A percentile compares a stretch with the other conserved stretches of the same genome.
Evolutionary conservation across 257 asterid species (phyloP).

Genomic region (Agastache rugosa): DNA sequence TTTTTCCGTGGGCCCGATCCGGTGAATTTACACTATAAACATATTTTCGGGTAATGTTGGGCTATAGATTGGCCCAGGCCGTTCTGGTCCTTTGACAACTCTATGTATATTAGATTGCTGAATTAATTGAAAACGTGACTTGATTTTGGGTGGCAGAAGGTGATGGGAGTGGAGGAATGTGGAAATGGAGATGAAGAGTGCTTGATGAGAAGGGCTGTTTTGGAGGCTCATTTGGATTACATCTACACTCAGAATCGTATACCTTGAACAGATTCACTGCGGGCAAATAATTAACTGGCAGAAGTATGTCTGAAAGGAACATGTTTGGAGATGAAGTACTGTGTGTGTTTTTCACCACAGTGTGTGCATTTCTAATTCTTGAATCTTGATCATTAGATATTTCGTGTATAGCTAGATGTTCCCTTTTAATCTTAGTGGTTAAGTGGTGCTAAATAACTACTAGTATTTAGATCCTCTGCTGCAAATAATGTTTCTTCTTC

Average conservation of each 20-base stretch:
- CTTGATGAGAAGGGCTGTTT: slow-evolving; percentile 57
- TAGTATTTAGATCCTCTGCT: not conserved
- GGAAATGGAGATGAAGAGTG: slow-evolving; percentile 52
- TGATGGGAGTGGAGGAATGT: slow-evolving; percentile 40
- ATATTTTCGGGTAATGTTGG: no score
- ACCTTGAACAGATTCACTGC: slow-evolving; percentile 41
- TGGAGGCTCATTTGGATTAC: slow-evolving; percentile 73
- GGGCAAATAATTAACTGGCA: no score
- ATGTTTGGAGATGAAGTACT: not conserved
- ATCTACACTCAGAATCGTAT: slow-evolving; percentile 66
- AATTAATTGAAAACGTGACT: not conserved
- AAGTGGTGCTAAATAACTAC: not conserved
- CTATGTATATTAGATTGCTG: not conserved
- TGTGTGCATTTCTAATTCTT: not conserved
- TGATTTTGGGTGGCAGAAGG: slow-evolving; percentile 24
- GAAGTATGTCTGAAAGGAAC: no score
- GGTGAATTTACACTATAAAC: no score
- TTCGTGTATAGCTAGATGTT: not conserved
- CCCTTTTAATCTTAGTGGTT: not conserved
- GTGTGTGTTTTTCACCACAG: not conserved
- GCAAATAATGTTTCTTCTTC: not conserved
- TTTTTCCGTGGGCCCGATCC: no score
- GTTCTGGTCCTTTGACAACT: no score
- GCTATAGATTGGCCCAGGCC: no score
- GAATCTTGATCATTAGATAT: not conserved